Evolutionary conservation across 2,329 filamentous ascomycete species (phyloP), one percentile per base, ranked within the genome.

Genomic region (Tolypocladium amazonense): DNA sequence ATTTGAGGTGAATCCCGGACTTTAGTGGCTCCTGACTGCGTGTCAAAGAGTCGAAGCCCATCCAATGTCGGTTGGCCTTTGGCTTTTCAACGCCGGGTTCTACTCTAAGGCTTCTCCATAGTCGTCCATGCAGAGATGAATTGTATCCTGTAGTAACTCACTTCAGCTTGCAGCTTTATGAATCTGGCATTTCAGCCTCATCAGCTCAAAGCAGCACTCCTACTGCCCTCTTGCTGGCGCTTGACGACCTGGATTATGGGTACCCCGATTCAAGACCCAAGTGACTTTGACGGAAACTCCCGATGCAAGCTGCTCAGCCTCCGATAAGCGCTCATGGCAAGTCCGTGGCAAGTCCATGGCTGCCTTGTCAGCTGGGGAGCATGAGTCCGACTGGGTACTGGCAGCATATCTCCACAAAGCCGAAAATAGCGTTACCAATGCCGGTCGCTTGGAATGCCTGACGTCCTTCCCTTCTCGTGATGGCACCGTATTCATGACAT

Each of bases 381-480:
- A 27, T 41, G 12, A 33, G 15, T 20, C 25, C 8, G 27, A 18
- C 15, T 33, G 18, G 33, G 18, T 20, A 12, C 15, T n/a, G 18
- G 18, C 47, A 43, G 54, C 39, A 12, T 25, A 33, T 18, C 38
- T 37, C 47, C 38, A 35, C 47, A 37, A 41, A 30, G 47, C 38
- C 47, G 15, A 58, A 14, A 45, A 38, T 58, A 50, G 45, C 47
- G 47, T 58, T 38, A 37, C 9, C 30, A 56, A 38, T 38, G 37
- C 50, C 25, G 35, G 37, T 25, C 14, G 30, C 33, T 33, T 3
- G 35, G 12, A 43, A 35, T 45, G 39, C 25, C 35, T 8, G 39
- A 30, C 52, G 54, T 61, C 59, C 59, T 62, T 59, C 61, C 59
- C 25, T 59, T 62, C 59, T 62, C 37, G 61, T 60, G 50, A 57